phyloP scores from a whole-genome alignment of 305 asterid species.

The Striga hermonthica region DNA sequence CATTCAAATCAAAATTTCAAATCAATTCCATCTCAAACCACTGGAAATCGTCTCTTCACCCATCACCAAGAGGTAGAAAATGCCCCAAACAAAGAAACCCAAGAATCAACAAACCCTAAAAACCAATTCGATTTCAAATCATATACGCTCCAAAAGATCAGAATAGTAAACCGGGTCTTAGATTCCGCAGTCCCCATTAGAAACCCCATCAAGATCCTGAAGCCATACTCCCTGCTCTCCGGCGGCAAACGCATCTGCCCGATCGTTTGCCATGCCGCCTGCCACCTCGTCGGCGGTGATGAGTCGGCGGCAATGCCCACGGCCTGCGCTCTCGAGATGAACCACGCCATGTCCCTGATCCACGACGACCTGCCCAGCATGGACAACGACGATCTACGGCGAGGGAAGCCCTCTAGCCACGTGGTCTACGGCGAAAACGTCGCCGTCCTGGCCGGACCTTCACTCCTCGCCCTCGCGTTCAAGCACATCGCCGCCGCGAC shows the following conservation, averaged over 20 bases:
- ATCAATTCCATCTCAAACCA: too few species aligned
- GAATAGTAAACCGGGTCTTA: constrained; percentile 28
- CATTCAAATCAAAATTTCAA: too few species aligned
- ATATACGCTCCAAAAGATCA: constrained; percentile 29
- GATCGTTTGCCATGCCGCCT: constrained; percentile 36
- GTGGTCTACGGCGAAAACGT: constrained; percentile 30
- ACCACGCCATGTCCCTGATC: constrained; percentile 35
- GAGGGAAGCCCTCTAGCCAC: constrained; percentile 33
- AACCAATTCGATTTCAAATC: constrained; percentile 27
- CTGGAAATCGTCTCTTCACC: too few species aligned
- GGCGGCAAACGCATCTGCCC: constrained; percentile 38
- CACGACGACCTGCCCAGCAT: constrained; percentile 36
- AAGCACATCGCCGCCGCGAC: constrained; percentile 29
- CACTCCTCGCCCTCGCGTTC: constrained; percentile 31
- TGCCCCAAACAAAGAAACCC: neutral
- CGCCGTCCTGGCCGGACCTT: constrained; percentile 23
- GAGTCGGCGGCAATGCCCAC: constrained; percentile 33
- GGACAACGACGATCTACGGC: constrained; percentile 35
- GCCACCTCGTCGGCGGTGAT: constrained; percentile 32
- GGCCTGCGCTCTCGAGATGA: constrained; percentile 37
- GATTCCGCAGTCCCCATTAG: constrained; percentile 27
- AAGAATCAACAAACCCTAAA: neutral
- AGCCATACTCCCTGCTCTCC: constrained; percentile 35
- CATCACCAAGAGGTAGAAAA: too few species aligned
- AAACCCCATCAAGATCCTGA: constrained; percentile 27